A percentile compares a stretch with the other conserved stretches of the same genome.
phyloP scores from a whole-genome alignment of 176 grass and related monocot species.

The Pharus latifolius region DNA sequence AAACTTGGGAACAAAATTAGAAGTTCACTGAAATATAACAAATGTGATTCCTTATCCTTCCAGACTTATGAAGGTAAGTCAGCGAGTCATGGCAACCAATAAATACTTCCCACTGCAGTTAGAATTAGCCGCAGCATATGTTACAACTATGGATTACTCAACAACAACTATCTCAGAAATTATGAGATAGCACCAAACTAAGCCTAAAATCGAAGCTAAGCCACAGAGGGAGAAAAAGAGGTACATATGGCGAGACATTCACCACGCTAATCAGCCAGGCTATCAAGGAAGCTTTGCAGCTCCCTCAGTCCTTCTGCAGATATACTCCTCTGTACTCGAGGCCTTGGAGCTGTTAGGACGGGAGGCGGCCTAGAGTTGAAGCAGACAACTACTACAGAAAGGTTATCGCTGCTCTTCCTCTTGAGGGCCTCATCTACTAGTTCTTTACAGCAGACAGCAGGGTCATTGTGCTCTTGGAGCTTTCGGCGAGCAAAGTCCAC shows the following conservation, averaged over 20 bases:
- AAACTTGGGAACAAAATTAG: not conserved
- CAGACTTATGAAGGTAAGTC: not conserved
- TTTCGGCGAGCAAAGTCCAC: conserved; percentile 84
- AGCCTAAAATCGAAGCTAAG: conserved; percentile 35
- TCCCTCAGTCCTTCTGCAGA: conserved; percentile 81
- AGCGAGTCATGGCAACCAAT: not conserved
- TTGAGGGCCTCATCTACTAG: conserved; percentile 79
- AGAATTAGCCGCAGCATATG: conserved; percentile 64
- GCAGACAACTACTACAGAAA: conserved; percentile 71
- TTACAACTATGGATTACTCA: conserved; percentile 52
- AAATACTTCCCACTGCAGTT: conserved; percentile 29
- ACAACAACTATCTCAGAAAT: conserved; percentile 48
- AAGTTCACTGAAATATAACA: not conserved
- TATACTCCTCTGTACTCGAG: conserved; percentile 86
- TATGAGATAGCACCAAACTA: conserved; percentile 17
- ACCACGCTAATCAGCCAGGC: conserved; percentile 43
- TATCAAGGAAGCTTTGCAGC: conserved; percentile 83
- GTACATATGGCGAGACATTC: not conserved
- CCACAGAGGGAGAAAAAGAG: conserved; percentile 23
- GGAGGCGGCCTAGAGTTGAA: conserved; percentile 66
- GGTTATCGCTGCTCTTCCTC: conserved; percentile 75
- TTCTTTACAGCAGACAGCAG: conserved; percentile 64
- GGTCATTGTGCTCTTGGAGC: conserved; percentile 85
- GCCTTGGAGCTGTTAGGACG: conserved; percentile 47
- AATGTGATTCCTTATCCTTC: conserved; percentile 5